Evolutionary conservation across 768 basidiomycete genomes (phyloP), one percentile per base, ranked within the genome.

Genomic region (Serendipita sp.): DNA sequence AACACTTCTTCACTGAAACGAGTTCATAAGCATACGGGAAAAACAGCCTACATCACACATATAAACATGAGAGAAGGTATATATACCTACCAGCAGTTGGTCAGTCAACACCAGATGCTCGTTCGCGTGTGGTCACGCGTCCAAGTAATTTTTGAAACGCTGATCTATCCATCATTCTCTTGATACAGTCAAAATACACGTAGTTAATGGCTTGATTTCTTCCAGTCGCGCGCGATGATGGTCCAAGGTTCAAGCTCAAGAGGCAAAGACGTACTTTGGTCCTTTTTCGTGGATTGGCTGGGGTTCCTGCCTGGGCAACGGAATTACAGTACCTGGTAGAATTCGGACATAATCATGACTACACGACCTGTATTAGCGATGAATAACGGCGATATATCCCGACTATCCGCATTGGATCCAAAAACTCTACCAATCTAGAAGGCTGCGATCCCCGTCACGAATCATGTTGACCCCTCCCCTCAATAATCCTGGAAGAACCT

Each of bases 401-500:
- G n/a, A n/a, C 45, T 48, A 48, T 9, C 7, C 26, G 7, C 45
- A 20, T 5, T 9, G n/a, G n/a, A n/a, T n/a, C n/a, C n/a, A n/a
- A n/a, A n/a, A 48, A 48, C 5, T 20, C n/a, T n/a, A 72, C 72
- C 72, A 72, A n/a, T 68, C 68, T 28, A 71, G 45, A 26, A 72
- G 45, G 1, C 66, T 68, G 51, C 66, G 63, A 24, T 66, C 67
- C 22, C 67, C 65, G 34, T 64, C 61, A 48, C 73, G 63, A 2
- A 65, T 65, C 5, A 97, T 78, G 68, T 94, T 88, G 62, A 92
- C 72, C 0, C 92, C 95, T 3, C 89, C 91, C 13, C 95, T 82
- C 48, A 98, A 77, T 17, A 98, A 78, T 13, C 86, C 81, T 0
- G 92, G 87, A 16, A 98, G 78, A 60, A 99, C 80, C 69, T 84